A percentile compares a stretch with the other conserved stretches of the same genome.
Evolutionary conservation across 176 grass and related monocot genomes (phyloP).

Genomic region (Canna indica): DNA sequence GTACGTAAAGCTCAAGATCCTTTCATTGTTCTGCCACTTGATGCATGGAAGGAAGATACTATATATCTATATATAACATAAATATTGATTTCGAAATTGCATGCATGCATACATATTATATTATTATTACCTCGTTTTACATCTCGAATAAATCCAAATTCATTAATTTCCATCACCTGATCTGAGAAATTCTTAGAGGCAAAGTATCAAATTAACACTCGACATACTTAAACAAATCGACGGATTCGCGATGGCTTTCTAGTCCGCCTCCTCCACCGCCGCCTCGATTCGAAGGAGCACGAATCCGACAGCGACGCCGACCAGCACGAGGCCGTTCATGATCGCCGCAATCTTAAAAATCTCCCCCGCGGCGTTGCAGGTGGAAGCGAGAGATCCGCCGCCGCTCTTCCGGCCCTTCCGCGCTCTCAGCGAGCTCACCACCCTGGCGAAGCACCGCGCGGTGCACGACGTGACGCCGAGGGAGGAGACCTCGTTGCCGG

Average conservation of each 20-base stretch:
- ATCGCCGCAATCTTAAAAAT: conserved; percentile 73
- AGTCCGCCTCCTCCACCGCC: conserved; percentile 60
- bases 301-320: conserved; percentile 87
- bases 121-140: too few species aligned
- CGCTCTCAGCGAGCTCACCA: conserved; percentile 29
- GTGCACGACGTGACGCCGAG: conserved; percentile 42
- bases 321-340: conserved; percentile 71
- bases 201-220: not conserved
- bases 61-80: too few species aligned
- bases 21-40: too few species aligned
- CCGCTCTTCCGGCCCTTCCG: conserved; percentile 15
- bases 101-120: too few species aligned
- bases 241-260: conserved; percentile 18
- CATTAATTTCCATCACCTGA: not conserved
- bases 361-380: conserved; percentile 55
- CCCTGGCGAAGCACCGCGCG: conserved; percentile 49
- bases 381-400: conserved; percentile 41
- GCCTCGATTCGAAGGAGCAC: conserved; percentile 78
- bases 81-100: too few species aligned
- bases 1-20: too few species aligned
- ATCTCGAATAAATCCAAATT: too few species aligned
- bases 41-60: too few species aligned
- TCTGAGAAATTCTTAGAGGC: not conserved
- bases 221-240: not conserved
- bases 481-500: conserved; percentile 44